A percentile compares a stretch with the other conserved stretches of the same genome.
Evolutionary conservation across 306 rosid genomes (phyloP).

Genomic region (Vigna unguiculata): DNA sequence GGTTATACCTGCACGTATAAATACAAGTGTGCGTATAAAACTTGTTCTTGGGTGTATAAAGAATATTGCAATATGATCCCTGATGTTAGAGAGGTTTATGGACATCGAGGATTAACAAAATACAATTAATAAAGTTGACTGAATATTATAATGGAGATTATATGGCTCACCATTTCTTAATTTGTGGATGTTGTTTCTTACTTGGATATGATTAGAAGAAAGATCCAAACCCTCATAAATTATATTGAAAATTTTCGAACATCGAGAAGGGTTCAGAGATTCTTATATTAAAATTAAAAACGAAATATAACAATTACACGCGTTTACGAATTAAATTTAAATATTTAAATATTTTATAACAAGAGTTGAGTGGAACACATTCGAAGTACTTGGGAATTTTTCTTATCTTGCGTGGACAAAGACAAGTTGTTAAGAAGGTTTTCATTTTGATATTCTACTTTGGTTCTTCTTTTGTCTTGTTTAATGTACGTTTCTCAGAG

Average conservation of each 20-base stretch:
- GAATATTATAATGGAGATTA: slow-evolving; percentile 33
- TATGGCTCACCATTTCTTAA: background rate
- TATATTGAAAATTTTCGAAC: slow-evolving; percentile 1
- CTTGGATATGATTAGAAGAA: slow-evolving; percentile 35
- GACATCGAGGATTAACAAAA: no score
- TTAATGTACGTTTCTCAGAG: background rate
- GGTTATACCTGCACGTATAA: background rate
- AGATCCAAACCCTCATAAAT: background rate
- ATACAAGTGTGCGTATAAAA: background rate
- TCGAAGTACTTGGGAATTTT: background rate
- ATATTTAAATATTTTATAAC: background rate
- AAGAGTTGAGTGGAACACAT: background rate
- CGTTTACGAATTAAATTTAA: background rate
- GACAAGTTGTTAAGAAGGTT: background rate
- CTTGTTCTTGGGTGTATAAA: background rate
- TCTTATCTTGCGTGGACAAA: background rate
- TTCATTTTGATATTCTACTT: background rate
- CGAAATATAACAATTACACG: background rate
- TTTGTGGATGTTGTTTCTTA: slow-evolving; percentile 48
- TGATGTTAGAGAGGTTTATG: no score
- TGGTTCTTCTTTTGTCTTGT: background rate
- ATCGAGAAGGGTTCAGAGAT: background rate
- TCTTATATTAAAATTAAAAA: background rate
- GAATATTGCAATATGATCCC: slow-evolving; percentile 12
- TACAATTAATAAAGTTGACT: slow-evolving; percentile 47